Conservation (phyloP, 2,329 filamentous ascomycete genomes). For the Chalara sp. region DNA sequence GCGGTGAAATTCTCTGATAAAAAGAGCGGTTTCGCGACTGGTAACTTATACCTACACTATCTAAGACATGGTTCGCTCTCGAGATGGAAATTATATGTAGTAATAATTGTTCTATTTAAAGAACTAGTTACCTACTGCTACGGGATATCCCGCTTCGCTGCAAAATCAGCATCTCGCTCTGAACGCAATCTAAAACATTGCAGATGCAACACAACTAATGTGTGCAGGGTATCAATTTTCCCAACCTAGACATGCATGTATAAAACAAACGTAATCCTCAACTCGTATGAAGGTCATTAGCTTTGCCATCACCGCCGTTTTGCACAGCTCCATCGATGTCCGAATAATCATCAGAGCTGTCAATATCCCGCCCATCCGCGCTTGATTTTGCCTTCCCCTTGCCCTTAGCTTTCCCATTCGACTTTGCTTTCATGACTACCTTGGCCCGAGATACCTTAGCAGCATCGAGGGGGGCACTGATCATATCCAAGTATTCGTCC, state of each 20-base stretch:
- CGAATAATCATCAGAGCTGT: slow-evolving; percentile 6
- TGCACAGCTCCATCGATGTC: slow-evolving; percentile 9
- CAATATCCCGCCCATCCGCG: background rate
- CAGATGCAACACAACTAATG: background rate
- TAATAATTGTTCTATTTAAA: too few relatives aligned
- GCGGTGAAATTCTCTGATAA: too few relatives aligned
- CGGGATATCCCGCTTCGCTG: too few relatives aligned
- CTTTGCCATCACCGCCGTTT: background rate
- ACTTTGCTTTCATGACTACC: slow-evolving; percentile 12
- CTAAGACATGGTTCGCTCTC: too few relatives aligned
- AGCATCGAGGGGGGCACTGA: slow-evolving; percentile 43
- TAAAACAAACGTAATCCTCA: slow-evolving; percentile 5
- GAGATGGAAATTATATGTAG: too few relatives aligned
- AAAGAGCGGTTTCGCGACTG: too few relatives aligned
- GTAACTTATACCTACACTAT: too few relatives aligned
- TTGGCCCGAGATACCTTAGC: slow-evolving; percentile 23
- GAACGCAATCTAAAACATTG: too few relatives aligned
- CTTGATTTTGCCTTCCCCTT: slow-evolving; percentile 9
- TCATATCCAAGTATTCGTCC: slow-evolving; percentile 54
- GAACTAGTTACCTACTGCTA: too few relatives aligned
- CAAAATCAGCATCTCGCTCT: too few relatives aligned
- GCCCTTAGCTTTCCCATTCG: slow-evolving; percentile 11
- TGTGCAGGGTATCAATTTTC: slow-evolving; percentile 22
- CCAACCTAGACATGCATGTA: slow-evolving; percentile 14
- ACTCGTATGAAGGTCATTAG: background rate